phyloP scores from a whole-genome alignment of 768 basidiomycete species.

The Sporobolomyces roseus region DNA sequence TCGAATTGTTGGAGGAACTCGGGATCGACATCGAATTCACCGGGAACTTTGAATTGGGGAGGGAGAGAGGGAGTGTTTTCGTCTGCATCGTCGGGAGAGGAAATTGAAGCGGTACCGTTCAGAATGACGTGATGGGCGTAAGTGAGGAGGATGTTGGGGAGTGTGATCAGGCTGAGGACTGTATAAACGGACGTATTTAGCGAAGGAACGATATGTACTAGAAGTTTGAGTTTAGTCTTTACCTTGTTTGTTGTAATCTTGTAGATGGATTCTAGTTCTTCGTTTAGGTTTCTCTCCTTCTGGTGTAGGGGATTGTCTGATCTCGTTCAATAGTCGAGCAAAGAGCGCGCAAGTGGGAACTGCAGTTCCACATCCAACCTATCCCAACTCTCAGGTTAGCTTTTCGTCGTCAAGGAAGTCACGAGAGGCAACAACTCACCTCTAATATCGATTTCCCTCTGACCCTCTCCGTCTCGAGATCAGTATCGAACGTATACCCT shows the following conservation, averaged over 20 bases:
- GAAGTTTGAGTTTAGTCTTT: not conserved
- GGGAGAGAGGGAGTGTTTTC: constrained; percentile 43
- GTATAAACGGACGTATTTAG: no score
- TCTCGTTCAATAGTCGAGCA: constrained; percentile 53
- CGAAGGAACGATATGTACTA: not conserved
- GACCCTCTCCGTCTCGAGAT: constrained; percentile 45
- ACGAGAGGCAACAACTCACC: constrained; percentile 53
- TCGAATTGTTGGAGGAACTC: constrained; percentile 65
- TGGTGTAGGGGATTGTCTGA: constrained; percentile 31
- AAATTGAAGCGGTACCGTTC: not conserved
- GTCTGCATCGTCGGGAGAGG: not conserved
- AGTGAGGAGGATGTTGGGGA: constrained; percentile 49
- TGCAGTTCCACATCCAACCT: constrained; percentile 93
- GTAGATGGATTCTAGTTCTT: constrained; percentile 65
- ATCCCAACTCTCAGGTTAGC: not conserved
- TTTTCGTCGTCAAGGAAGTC: not conserved
- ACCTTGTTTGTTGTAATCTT: constrained; percentile 74
- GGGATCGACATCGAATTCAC: constrained; percentile 65
- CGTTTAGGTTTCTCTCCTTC: constrained; percentile 12
- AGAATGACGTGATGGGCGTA: constrained; percentile 29
- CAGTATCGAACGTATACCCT: constrained; percentile 30
- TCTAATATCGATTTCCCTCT: constrained; percentile 65
- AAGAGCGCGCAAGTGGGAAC: constrained; percentile 75
- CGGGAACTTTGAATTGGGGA: constrained; percentile 47
- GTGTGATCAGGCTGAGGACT: constrained; percentile 45